Evolutionary conservation across 2,329 filamentous ascomycete genomes (phyloP).

Genomic region (Chalara sp.): DNA sequence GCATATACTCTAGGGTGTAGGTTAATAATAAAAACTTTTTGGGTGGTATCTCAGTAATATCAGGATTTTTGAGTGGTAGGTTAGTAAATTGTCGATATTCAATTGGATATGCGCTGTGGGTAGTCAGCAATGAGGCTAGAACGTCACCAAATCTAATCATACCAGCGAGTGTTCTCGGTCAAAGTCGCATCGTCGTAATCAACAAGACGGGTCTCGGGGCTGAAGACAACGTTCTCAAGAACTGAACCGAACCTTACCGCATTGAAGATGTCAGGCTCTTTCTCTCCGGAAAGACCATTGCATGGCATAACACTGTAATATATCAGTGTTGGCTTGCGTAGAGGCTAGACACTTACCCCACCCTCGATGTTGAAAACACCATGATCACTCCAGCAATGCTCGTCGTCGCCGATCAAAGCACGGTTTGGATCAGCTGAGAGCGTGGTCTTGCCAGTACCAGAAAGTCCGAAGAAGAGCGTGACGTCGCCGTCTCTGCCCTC

Average conservation of each 20-base stretch:
- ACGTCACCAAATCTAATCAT: no score
- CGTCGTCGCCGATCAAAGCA: constrained; percentile 92
- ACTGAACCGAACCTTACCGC: constrained; percentile 97
- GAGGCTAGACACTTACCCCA: no score
- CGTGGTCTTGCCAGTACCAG: constrained; percentile 97
- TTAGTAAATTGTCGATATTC: no score
- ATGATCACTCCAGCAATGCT: constrained; percentile 98
- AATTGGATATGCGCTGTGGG: no score
- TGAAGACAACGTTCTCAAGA: constrained; percentile 97
- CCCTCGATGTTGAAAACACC: constrained; percentile 99
- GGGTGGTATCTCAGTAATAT: no score
- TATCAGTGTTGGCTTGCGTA: no score
- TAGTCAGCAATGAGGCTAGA: no score
- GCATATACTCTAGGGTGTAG: no score
- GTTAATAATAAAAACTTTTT: no score
- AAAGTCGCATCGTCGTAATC: constrained; percentile 94
- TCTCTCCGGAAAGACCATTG: constrained; percentile 94
- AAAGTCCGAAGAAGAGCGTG: constrained; percentile 98
- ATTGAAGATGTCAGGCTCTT: constrained; percentile 96
- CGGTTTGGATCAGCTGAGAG: constrained; percentile 96
- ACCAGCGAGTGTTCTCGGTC: constrained; percentile 97
- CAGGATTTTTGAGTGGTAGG: no score
- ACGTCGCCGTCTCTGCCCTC: constrained; percentile 93
- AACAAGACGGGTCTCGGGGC: constrained; percentile 79
- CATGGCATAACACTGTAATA: constrained; percentile 99